phyloP scores from a whole-genome alignment of 305 asterid species.

The Plantago coronopus region DNA sequence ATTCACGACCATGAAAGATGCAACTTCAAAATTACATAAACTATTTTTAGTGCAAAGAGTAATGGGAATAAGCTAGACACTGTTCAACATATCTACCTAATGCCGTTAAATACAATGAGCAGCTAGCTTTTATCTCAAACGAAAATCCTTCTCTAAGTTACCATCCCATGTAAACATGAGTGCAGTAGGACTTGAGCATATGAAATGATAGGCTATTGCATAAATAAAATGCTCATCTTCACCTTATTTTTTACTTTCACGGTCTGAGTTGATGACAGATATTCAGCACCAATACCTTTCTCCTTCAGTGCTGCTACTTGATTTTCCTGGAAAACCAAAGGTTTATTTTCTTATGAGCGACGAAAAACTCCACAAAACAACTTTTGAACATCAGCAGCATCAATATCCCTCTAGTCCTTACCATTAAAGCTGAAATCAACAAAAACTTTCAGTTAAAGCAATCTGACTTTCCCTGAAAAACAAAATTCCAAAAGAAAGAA shows the following conservation, averaged over 20 bases:
- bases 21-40: too few relatives aligned
- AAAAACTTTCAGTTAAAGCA: conserved; percentile 23
- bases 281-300: conserved; percentile 82
- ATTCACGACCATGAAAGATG: too few relatives aligned
- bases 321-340: conserved; percentile 54
- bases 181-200: neutral
- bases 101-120: too few relatives aligned
- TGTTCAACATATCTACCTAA: too few relatives aligned
- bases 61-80: too few relatives aligned
- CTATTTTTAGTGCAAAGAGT: too few relatives aligned
- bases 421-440: conserved; percentile 76
- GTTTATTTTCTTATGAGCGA: conserved; percentile 14
- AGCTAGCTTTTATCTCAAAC: too few relatives aligned
- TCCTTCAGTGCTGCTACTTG: conserved; percentile 83
- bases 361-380: conserved; percentile 5
- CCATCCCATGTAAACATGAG: too few relatives aligned
- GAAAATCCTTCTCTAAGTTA: too few relatives aligned
- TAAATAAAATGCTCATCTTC: conserved; percentile 4
- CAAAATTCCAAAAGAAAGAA: conserved; percentile 30
- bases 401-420: conserved; percentile 28
- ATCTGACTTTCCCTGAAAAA: conserved; percentile 39
- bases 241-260: conserved; percentile 65
- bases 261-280: conserved; percentile 84
- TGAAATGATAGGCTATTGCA: neutral
- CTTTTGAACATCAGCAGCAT: conserved; percentile 8